phyloP scores from a whole-genome alignment of 2,329 filamentous ascomycete genomes.

The Aspergillus sp. region DNA sequence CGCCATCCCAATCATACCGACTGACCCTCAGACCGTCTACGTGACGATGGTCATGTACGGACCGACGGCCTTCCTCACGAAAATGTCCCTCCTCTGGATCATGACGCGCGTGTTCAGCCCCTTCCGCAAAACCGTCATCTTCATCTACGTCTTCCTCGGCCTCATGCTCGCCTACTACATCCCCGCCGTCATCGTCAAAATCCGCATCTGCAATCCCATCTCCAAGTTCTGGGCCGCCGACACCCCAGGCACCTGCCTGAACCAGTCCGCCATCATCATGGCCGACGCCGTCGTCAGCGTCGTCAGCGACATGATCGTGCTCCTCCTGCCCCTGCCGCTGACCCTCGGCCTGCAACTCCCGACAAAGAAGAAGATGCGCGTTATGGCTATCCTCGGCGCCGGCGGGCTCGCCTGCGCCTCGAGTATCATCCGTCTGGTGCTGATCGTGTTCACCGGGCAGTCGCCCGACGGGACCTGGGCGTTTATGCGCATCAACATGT shows the following conservation, averaged over 20 bases:
- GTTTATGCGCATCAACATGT: slow-evolving; percentile 32
- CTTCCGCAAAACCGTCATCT: slow-evolving; percentile 38
- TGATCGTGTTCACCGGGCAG: slow-evolving; percentile 23
- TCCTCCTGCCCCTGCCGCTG: slow-evolving; percentile 50
- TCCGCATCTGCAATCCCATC: slow-evolving; percentile 43
- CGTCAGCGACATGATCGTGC: slow-evolving; percentile 54
- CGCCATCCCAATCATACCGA: not conserved
- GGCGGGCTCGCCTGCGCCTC: slow-evolving; percentile 36
- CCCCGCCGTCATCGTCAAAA: slow-evolving; percentile 42
- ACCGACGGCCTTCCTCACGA: slow-evolving; percentile 44
- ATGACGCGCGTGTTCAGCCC: slow-evolving; percentile 44
- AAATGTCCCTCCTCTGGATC: slow-evolving; percentile 45
- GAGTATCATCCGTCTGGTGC: slow-evolving; percentile 25
- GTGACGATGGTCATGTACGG: slow-evolving; percentile 47
- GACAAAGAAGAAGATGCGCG: slow-evolving; percentile 43
- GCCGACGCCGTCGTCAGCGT: slow-evolving; percentile 59
- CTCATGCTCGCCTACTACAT: slow-evolving; percentile 42
- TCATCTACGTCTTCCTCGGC: slow-evolving; percentile 39
- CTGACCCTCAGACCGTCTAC: slow-evolving; percentile 34
- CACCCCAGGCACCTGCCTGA: slow-evolving; percentile 21
- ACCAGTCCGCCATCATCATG: slow-evolving; percentile 44
- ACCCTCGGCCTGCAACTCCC: slow-evolving; percentile 46
- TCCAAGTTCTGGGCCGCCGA: slow-evolving; percentile 38
- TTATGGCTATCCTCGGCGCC: slow-evolving; percentile 49
- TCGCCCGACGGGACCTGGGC: slow-evolving; percentile 23